Evolutionary conservation across 2,329 filamentous ascomycete genomes (phyloP).

Genomic region (Sarocladium kiliense): DNA sequence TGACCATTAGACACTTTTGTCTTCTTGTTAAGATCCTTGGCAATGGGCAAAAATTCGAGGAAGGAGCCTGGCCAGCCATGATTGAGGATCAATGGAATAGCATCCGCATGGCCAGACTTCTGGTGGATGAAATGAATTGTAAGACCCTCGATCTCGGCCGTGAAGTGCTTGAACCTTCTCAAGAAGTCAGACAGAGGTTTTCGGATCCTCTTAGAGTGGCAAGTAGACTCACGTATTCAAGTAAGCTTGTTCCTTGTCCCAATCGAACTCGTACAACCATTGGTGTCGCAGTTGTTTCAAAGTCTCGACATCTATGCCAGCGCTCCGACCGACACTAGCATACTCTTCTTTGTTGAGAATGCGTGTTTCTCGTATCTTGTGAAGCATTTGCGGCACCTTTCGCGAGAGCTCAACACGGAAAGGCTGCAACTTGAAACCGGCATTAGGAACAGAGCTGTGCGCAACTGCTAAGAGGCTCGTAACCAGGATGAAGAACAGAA

Average conservation of each 20-base stretch:
- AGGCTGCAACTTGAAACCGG: too few relatives aligned
- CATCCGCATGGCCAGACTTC: constrained; percentile 14
- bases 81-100: constrained; percentile 34
- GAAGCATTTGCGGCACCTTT: neutral
- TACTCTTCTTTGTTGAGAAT: neutral
- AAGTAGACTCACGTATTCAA: constrained; percentile 16
- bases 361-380: neutral
- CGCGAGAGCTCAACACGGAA: neutral
- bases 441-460: too few relatives aligned
- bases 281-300: constrained; percentile 12
- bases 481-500: too few relatives aligned
- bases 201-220: too few relatives aligned
- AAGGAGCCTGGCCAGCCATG: constrained; percentile 40
- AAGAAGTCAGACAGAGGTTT: neutral
- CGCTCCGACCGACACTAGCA: neutral
- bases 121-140: constrained; percentile 12
- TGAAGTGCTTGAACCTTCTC: constrained; percentile 12
- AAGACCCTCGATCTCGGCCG: constrained; percentile 16
- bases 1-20: neutral
- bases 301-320: constrained; percentile 6
- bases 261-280: constrained; percentile 16
- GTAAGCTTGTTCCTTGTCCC: constrained; percentile 14
- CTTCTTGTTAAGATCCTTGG: constrained; percentile 24
- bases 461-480: too few relatives aligned
- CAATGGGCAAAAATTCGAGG: constrained; percentile 29